These are phyloP conservation scores for Anethum foeniculum DNA, from an alignment of 140 eudicot genomes.

Conservation along the genomic window DNA sequence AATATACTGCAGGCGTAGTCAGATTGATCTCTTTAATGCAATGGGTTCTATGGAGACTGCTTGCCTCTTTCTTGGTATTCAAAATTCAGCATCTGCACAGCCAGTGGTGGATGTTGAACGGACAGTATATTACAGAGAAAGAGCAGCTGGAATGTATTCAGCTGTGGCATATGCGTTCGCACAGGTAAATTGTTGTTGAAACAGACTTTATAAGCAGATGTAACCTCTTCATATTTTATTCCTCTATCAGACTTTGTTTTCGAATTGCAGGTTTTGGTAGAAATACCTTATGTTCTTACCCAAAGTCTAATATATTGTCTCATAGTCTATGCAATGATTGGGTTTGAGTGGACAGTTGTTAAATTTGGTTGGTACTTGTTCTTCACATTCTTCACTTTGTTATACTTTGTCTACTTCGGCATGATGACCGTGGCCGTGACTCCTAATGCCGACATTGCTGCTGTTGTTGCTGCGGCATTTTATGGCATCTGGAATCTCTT, in stretches of 20 bases:
- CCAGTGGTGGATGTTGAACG: constrained; percentile 78
- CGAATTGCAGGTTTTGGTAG: constrained; percentile 46
- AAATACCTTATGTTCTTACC: constrained; percentile 48
- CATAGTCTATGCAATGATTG: constrained; percentile 68
- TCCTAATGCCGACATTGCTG: constrained; percentile 59
- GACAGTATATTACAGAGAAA: constrained; percentile 75
- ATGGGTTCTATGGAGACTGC: constrained; percentile 87
- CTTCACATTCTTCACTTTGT: constrained; percentile 46
- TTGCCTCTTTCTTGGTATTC: constrained; percentile 52
- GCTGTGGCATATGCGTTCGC: constrained; percentile 84
- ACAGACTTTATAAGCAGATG: neutral
- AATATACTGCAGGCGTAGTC: constrained; percentile 23
- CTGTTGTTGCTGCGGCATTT: constrained; percentile 45
- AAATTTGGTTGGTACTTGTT: constrained; percentile 58
- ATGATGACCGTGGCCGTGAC: constrained; percentile 78
- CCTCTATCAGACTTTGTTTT: neutral
- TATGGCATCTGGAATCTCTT: constrained; percentile 54
- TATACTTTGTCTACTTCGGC: constrained; percentile 60
- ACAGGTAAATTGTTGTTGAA: constrained; percentile 39
- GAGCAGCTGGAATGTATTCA: constrained; percentile 93
- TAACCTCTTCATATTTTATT: neutral
- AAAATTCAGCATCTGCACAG: constrained; percentile 56
- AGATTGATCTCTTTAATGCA: constrained; percentile 47
- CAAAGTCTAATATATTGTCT: constrained; percentile 39
- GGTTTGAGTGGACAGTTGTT: constrained; percentile 48